Base-by-base conservation (phyloP, 2,329 filamentous ascomycete genomes). In the Ophiocordyceps polyrhachis-furcata region DNA sequence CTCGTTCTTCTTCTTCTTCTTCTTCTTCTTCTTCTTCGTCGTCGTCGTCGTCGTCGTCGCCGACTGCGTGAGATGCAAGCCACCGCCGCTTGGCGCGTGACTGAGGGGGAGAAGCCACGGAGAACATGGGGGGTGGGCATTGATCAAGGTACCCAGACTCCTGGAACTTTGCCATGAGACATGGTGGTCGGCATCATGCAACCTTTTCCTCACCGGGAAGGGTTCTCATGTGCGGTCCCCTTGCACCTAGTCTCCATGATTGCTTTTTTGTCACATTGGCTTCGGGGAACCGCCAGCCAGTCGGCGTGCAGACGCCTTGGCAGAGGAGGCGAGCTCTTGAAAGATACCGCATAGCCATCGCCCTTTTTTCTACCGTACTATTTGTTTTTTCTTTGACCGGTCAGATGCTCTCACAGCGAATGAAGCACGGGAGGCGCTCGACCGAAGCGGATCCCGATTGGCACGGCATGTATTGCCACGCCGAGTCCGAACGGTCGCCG, bases 231-330 rank as follows among this genome's bases (percentile, higher is more conserved):
- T 19, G n/a, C n/a, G n/a, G 35, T 17, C 17, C n/a, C 35, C 35
- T 19, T 19, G 6, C 25, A 28, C 25, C 25, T 28, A 28, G 25
- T 28, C 5, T 42, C 41, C 29, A 25, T 38, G 44, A 20, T 48
- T 46, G 35, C 44, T 49, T 45, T 49, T 28, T 44, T 43, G 42
- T 45, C 48, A 44, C 48, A 49, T 45, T 28, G 45, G 31, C 45
- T 20, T 44, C n/a, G 32, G 29, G 42, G 29, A 8, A 40, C 44
- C 29, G 29, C 42, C 38, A 35, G 31, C 42, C 37, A 44, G 29
- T 44, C 40, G 32, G 45, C 42, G 45, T 44, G 38, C n/a, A 42
- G 19, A 17, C 35, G 17, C 7, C 25, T 28, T 28, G 25, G 25
- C 25, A 28, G 25, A 28, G 25, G 25, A 28, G 25, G 9, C 25